Evolutionary conservation across 495 filamentous ascomycete species (phyloP), one percentile per base, ranked within the genome.

Genomic region (Bacidia rubella): DNA sequence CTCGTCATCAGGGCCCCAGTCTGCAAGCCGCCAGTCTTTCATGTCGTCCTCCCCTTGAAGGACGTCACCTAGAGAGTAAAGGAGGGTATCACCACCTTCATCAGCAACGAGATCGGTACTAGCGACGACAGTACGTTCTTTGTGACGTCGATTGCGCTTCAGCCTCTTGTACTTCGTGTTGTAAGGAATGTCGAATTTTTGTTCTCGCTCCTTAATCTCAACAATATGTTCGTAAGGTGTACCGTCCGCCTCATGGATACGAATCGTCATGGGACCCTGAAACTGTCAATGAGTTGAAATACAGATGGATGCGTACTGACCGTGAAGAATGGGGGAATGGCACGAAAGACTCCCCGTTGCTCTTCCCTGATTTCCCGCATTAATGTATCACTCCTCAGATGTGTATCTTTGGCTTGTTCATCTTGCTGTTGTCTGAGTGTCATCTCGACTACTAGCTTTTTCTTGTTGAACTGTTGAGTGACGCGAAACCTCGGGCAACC

Each of bases 141-240:
- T 85, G 58, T 94, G 84, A 39, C 89, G 81, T 55, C 86, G 82
- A 57, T 83, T 95, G 26, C 90, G 78, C 70, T 99, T 99, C 32
- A 99, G 72, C 1, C 92, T 82, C 71, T 97, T 99, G 66, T 99
- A 99, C 62, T 99, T 99, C 0, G 92, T 99, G 62, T 97, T 97
- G 62, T 99, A 99, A 12, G 90, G 89, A 53, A 99, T 96, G 44
- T 95, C 88, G 52, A 96, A 82, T 53, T 80, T 84, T 5, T 81
- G 85, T 38, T 77, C 72, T 7, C 80, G 79, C 51, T 95, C 88
- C 57, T 87, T 88, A 63, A 99, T 93, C 51, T 95, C 85, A 23
- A 95, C 86, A 57, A 95, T 94, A 62, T 99, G 92, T 66, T 99
- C 92, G 64, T 99, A 99, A 20, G 92, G 92, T 2, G 93, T 97